These are phyloP conservation scores for Cucurbita argyrosperma DNA, from an alignment of 306 rosid species.

Conservation along the genomic window DNA sequence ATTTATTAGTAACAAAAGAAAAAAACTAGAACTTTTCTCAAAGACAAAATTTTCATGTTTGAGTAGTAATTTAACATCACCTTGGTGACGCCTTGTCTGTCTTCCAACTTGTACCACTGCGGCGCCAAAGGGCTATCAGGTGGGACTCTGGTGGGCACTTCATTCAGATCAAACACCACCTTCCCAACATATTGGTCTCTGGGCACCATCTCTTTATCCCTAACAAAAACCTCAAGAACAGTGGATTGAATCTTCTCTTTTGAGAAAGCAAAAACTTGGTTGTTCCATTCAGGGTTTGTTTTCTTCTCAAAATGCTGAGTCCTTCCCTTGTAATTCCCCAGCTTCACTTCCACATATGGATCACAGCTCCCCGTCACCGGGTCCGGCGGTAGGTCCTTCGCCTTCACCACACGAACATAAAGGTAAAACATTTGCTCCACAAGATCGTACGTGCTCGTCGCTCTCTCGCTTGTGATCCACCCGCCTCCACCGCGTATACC, in stretches of 20 bases:
- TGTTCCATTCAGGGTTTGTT: conserved; percentile 59
- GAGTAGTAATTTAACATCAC: background rate
- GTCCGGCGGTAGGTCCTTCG: conserved; percentile 56
- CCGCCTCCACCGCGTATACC: conserved; percentile 63
- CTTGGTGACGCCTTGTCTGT: conserved; percentile 22
- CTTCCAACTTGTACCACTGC: conserved; percentile 60
- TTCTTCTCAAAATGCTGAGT: conserved; percentile 64
- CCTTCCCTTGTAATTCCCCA: conserved; percentile 66
- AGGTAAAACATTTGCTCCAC: conserved; percentile 79
- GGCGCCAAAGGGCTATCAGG: conserved; percentile 87
- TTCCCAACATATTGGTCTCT: conserved; percentile 59
- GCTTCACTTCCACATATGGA: conserved; percentile 64
- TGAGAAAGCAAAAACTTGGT: conserved; percentile 64
- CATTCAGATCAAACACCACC: conserved; percentile 64
- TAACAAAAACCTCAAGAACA: conserved; percentile 39
- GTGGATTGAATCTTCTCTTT: conserved; percentile 68
- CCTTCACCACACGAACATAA: conserved; percentile 63
- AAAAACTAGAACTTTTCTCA: background rate
- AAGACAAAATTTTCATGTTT: background rate
- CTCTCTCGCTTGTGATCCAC: conserved; percentile 65
- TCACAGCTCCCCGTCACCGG: conserved; percentile 41
- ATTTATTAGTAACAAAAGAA: too few relatives aligned
- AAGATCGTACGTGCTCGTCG: conserved; percentile 69
- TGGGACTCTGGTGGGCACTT: conserved; percentile 75
- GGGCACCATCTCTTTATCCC: conserved; percentile 43